A percentile compares a stretch with the other conserved stretches of the same genome.
phyloP scores from a whole-genome alignment of 805 yeast species.

The Wickerhamiella nectarea region DNA sequence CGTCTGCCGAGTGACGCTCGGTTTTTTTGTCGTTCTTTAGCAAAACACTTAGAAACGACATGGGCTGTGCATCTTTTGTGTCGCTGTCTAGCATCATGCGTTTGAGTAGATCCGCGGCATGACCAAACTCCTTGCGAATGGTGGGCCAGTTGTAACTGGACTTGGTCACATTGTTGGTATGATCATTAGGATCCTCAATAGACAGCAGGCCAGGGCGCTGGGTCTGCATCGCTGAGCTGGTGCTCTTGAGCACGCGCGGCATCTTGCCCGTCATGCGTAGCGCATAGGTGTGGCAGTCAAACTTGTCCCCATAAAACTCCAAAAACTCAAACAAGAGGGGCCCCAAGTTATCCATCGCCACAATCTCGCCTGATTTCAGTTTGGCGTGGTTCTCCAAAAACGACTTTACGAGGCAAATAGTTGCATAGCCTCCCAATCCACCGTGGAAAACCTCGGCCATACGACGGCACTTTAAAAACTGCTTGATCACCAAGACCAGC shows the following conservation, averaged over 20 bases:
- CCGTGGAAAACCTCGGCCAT: conserved; percentile 83
- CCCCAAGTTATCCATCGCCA: conserved; percentile 66
- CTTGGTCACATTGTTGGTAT: conserved; percentile 68
- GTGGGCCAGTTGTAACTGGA: conserved; percentile 71
- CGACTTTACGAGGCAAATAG: conserved; percentile 73
- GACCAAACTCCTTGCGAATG: conserved; percentile 58
- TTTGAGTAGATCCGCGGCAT: conserved; percentile 17
- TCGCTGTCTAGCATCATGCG: conserved; percentile 10
- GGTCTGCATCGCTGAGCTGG: conserved; percentile 38
- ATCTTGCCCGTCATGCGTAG: conserved; percentile 49
- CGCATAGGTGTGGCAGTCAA: conserved; percentile 70
- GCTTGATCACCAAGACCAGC: conserved; percentile 69
- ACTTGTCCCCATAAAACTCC: conserved; percentile 79
- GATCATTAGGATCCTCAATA: conserved; percentile 82
- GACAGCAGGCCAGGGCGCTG: conserved; percentile 42
- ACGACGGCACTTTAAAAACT: conserved; percentile 62
- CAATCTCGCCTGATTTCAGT: conserved; percentile 49
- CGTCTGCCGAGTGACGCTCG: conserved; percentile 6
- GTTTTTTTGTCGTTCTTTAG: conserved; percentile 8
- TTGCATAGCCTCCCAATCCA: conserved; percentile 88
- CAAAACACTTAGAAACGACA: conserved; percentile 16
- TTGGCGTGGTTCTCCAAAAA: conserved; percentile 72
- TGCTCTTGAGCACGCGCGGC: conserved; percentile 44
- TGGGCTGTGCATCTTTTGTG: neutral
- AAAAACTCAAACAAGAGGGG: conserved; percentile 79